Evolutionary conservation across 1,284 basidiomycete species (phyloP), one percentile per base, ranked within the genome.

Genomic region (Omphalotus olearius): DNA sequence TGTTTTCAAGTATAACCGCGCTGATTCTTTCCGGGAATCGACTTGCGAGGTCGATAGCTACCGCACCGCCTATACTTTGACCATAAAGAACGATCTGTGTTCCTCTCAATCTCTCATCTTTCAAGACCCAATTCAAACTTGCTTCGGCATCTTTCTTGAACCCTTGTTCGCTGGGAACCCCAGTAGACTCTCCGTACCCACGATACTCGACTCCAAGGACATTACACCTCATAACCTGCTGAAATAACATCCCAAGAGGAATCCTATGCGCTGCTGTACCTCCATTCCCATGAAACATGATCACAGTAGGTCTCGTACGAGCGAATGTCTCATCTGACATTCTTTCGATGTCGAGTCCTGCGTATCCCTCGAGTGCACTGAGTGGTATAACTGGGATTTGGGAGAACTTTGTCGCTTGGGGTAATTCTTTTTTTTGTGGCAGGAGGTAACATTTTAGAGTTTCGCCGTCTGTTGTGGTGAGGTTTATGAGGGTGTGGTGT

Each of bases 21-120:
- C 69, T 45, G 52, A 88, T 89, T 60, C 83, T 79, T 25, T 77
- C 69, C 0, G 88, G 81, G 64, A 95, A 95, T 36, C 81, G 79
- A 51, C 84, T 86, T 0, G 91, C 91, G 4, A 97, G 83, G 66
- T 95, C 88, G 47, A 98, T 88, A 11, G 90, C 80, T 1, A 98
- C 94, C 0, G 95, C 95, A n/a, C 95, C 95, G 13, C 96, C 96
- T 26, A 99, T 92, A 6, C 91, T 94, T 67, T 98, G 96, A 0
- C 96, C 95, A 61, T 93, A 98, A 0, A 95, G 67, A 57, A 92
- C 84, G 45, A 92, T 76, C 13, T 79, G 77, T 1, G 91, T 89
- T 49, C 77, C 70, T 28, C 81, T 78, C 10, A 98, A 76, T 6
- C 74, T 63, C 0, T 85, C 81, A 65, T 97, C 84, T 0, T 79